These are phyloP conservation scores for Corynespora cassiicola DNA, from an alignment of 2,329 filamentous ascomycete genomes.

Conservation along the genomic window DNA sequence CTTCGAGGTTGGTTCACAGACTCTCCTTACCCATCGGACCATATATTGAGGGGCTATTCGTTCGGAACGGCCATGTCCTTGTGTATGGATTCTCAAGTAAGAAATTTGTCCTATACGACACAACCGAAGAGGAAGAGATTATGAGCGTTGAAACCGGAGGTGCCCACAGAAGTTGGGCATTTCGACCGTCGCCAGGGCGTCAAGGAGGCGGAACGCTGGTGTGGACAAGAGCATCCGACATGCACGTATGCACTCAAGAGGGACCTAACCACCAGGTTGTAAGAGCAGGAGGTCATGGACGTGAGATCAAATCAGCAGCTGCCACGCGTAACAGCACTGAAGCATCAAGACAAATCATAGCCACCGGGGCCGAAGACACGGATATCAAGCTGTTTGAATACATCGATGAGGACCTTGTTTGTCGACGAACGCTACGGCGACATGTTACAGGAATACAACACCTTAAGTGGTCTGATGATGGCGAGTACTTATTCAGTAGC, in stretches of 20 bases:
- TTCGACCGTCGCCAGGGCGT: constrained; percentile 34
- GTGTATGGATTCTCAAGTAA: constrained; percentile 83
- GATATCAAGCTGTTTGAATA: constrained; percentile 76
- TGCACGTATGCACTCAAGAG: constrained; percentile 53
- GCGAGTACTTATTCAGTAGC: constrained; percentile 80
- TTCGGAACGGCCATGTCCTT: constrained; percentile 63
- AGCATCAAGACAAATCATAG: constrained; percentile 54
- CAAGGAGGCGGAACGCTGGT: constrained; percentile 63
- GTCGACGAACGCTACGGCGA: constrained; percentile 71
- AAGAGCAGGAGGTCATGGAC: constrained; percentile 77
- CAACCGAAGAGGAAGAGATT: constrained; percentile 72
- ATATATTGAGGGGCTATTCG: constrained; percentile 75
- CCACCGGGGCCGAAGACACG: constrained; percentile 75
- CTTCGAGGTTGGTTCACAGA: constrained; percentile 65
- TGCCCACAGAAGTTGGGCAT: constrained; percentile 79
- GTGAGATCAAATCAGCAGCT: constrained; percentile 77
- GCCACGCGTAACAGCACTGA: constrained; percentile 24
- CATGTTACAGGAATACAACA: constrained; percentile 87
- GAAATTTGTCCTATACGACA: constrained; percentile 82
- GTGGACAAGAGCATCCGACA: constrained; percentile 73
- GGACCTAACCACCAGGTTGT: constrained; percentile 57
- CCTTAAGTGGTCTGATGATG: constrained; percentile 73
- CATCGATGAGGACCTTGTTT: constrained; percentile 44
- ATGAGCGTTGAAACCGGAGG: constrained; percentile 82
- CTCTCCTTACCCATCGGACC: constrained; percentile 74